Conservation (phyloP, 2,329 filamentous ascomycete species). For the Cercospora sp. region DNA sequence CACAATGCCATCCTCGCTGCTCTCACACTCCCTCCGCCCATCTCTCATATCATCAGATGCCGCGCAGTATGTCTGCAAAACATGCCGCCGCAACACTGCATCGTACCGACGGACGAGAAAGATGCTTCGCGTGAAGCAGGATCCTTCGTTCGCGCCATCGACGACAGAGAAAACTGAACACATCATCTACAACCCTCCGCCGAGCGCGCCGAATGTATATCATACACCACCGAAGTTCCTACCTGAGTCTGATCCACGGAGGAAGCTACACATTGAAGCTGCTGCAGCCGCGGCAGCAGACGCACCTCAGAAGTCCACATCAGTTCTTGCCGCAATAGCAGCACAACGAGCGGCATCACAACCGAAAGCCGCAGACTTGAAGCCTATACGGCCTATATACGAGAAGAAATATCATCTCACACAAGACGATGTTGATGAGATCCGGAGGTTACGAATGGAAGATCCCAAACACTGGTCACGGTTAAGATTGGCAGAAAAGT, state of each 20-base stretch:
- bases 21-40: slow-evolving; percentile 27
- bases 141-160: slow-evolving; percentile 45
- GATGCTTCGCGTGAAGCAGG: slow-evolving; percentile 48
- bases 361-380: slow-evolving; percentile 42
- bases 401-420: slow-evolving; percentile 64
- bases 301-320: slow-evolving; percentile 16
- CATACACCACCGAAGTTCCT: slow-evolving; percentile 67
- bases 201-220: slow-evolving; percentile 62
- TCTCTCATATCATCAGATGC: slow-evolving; percentile 27
- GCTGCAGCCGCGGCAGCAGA: slow-evolving; percentile 27
- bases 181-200: slow-evolving; percentile 68
- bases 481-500: slow-evolving; percentile 61
- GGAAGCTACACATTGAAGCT: slow-evolving; percentile 22
- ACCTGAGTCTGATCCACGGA: slow-evolving; percentile 58
- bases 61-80: slow-evolving; percentile 33
- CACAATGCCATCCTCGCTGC: slow-evolving; percentile 28
- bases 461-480: slow-evolving; percentile 63
- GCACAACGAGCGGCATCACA: slow-evolving; percentile 27
- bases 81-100: slow-evolving; percentile 46
- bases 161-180: slow-evolving; percentile 48
- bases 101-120: slow-evolving; percentile 50
- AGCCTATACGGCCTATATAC: slow-evolving; percentile 52
- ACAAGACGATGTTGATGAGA: slow-evolving; percentile 59
- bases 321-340: slow-evolving; percentile 27
- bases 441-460: slow-evolving; percentile 54